Percentiles rank a stretch among this genome's conserved stretches.
These are phyloP conservation scores for Russula foetens DNA, from an alignment of 768 basidiomycete genomes.

Conservation along the genomic window DNA sequence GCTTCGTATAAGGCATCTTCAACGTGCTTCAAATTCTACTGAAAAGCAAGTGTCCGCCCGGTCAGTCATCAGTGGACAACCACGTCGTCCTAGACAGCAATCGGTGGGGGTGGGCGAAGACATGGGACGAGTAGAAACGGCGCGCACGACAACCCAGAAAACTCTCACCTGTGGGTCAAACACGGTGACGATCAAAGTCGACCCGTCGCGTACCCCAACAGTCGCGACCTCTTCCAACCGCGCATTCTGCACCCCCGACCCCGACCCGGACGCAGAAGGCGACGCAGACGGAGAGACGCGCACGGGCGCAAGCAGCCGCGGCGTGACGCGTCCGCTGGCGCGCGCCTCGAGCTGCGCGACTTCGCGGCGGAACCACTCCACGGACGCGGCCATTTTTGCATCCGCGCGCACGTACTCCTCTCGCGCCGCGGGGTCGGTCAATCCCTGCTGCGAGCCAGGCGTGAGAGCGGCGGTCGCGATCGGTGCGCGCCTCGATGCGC, in stretches of 20 bases:
- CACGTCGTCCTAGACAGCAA: background rate
- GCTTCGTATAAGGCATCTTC: slow-evolving; percentile 72
- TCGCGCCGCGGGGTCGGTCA: slow-evolving; percentile 41
- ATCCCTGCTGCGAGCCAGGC: slow-evolving; percentile 58
- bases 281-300: slow-evolving; percentile 37
- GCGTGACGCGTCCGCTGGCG: slow-evolving; percentile 69
- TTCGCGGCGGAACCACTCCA: slow-evolving; percentile 75
- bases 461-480: slow-evolving; percentile 49
- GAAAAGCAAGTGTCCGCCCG: slow-evolving; percentile 6
- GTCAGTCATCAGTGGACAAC: background rate
- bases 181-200: slow-evolving; percentile 61
- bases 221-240: slow-evolving; percentile 67
- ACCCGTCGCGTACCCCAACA: slow-evolving; percentile 73
- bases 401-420: slow-evolving; percentile 58
- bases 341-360: slow-evolving; percentile 64
- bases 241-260: slow-evolving; percentile 24
- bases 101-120: background rate
- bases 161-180: slow-evolving; percentile 67
- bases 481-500: slow-evolving; percentile 3
- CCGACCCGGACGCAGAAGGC: slow-evolving; percentile 21
- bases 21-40: slow-evolving; percentile 68
- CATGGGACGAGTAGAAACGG: too few species aligned
- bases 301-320: slow-evolving; percentile 61
- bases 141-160: background rate
- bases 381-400: slow-evolving; percentile 49